Conservation (phyloP, 2,329 filamentous ascomycete species). For the Clathrospora elynae region DNA sequence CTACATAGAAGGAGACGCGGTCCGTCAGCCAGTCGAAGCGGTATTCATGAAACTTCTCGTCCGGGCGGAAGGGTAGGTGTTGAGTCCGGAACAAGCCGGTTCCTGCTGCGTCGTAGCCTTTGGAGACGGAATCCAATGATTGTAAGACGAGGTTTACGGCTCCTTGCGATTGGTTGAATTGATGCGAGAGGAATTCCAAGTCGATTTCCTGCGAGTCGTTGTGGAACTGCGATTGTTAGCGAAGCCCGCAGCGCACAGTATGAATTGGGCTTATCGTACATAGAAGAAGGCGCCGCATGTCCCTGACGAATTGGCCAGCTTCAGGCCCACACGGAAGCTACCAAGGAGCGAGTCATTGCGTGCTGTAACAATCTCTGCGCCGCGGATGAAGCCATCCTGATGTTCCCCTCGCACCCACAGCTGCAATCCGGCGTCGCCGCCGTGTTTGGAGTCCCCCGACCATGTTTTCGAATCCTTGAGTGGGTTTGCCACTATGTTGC, state of each 20-base stretch:
- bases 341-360: constrained; percentile 70
- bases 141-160: constrained; percentile 78
- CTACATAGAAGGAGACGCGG: constrained; percentile 71
- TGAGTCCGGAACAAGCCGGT: constrained; percentile 65
- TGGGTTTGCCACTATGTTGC: constrained; percentile 63
- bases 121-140: constrained; percentile 62
- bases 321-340: constrained; percentile 71
- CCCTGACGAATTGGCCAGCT: constrained; percentile 63
- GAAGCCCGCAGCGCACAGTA: neutral
- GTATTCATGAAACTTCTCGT: constrained; percentile 73
- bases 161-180: constrained; percentile 64
- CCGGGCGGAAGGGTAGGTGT: constrained; percentile 70
- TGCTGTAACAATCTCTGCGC: constrained; percentile 67
- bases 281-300: constrained; percentile 83
- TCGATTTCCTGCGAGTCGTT: constrained; percentile 83
- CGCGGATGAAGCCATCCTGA: constrained; percentile 60
- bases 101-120: constrained; percentile 66
- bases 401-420: constrained; percentile 47
- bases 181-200: constrained; percentile 74
- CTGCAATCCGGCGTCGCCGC: constrained; percentile 48
- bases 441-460: constrained; percentile 53
- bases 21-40: constrained; percentile 73
- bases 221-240: constrained; percentile 62
- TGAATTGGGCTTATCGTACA: constrained; percentile 53
- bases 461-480: constrained; percentile 52